Evolutionary conservation across 495 filamentous ascomycete species (phyloP), one percentile per base, ranked within the genome.

Genomic region (Aspergillus panamensis): DNA sequence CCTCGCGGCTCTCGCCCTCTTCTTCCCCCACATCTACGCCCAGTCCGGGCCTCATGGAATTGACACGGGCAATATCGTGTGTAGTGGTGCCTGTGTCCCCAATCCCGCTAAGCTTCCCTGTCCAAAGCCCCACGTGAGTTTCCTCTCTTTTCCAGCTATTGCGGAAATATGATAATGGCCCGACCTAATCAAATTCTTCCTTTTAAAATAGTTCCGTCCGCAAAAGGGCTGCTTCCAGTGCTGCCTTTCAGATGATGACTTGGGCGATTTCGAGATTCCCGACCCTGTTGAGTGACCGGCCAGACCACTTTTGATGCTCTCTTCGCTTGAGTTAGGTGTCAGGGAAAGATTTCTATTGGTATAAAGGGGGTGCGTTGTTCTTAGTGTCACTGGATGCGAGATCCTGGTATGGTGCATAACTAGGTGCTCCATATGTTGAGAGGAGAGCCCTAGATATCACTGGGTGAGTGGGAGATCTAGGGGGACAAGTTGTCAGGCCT

Each of bases 201-300:
- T 16, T 16, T 40, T 40, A 5, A 5, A 40, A 49, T 37, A 62
- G 59, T 62, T 37, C 45, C 54, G 50, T 8, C 17, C 44, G 9
- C 42, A 50, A 9, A 54, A 53, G 20, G 56, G 40, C 6, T 63
- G 61, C 42, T 62, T 39, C 30, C 48, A 58, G 31, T 66, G 63
- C 51, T 66, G 63, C 29, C 31, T 55, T 7, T 30, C 39, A 8
- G 60, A 66, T 50, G 63, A 62, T 21, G 21, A 61, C 25, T 17
- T 57, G 21, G 63, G 51, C 50, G 32, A 14, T 44, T 51, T 51
- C 16, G 57, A 53, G 25, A 25, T 2, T 25, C 2, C 25, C 25
- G 5, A 2, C 2, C 25, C 25, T 25, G 25, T 2, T 25, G 25
- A 25, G 59, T 47, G 44, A 51, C 7, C 29, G 29, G 6, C 7